Evolutionary conservation across 352 stramenopile species (phyloP).

Genomic region (Peronospora tabacina): DNA sequence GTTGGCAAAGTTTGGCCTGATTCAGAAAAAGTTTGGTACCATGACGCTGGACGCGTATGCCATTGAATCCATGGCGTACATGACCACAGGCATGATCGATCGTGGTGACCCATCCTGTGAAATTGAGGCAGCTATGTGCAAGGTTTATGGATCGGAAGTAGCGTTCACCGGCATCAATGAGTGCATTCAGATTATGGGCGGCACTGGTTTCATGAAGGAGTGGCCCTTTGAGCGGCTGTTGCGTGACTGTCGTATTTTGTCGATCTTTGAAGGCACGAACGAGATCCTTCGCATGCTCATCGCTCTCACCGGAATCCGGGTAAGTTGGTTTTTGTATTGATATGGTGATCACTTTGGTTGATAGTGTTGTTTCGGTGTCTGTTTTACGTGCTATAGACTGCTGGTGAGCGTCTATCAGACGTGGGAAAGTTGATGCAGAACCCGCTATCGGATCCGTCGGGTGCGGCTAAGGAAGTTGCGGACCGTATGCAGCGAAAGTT

Average conservation of each 20-base stretch:
- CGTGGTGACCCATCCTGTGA: conserved; percentile 77
- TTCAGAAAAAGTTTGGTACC: conserved; percentile 85
- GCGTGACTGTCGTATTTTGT: conserved; percentile 86
- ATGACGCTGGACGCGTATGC: conserved; percentile 79
- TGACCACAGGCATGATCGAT: conserved; percentile 87
- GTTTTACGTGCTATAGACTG: conserved; percentile 39
- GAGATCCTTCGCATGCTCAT: conserved; percentile 91
- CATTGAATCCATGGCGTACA: conserved; percentile 86
- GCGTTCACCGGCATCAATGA: conserved; percentile 83
- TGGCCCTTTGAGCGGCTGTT: conserved; percentile 89
- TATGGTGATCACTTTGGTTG: conserved; percentile 5
- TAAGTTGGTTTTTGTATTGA: conserved; percentile 26
- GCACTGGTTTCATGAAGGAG: conserved; percentile 89
- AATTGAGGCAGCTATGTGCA: conserved; percentile 85
- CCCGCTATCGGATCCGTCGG: conserved; percentile 66
- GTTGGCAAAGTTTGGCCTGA: conserved; percentile 70
- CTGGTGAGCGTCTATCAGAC: conserved; percentile 66
- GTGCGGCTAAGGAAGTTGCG: conserved; percentile 61
- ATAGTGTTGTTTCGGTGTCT: conserved; percentile 5
- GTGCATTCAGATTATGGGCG: conserved; percentile 84
- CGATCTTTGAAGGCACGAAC: conserved; percentile 90
- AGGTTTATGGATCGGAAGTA: conserved; percentile 83
- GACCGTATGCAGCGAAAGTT: conserved; percentile 81
- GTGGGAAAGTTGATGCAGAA: conserved; percentile 79
- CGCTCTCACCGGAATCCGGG: conserved; percentile 71